These are phyloP conservation scores for Yarrowia divulgata DNA, from an alignment of 805 yeast species.

Conservation along the genomic window DNA sequence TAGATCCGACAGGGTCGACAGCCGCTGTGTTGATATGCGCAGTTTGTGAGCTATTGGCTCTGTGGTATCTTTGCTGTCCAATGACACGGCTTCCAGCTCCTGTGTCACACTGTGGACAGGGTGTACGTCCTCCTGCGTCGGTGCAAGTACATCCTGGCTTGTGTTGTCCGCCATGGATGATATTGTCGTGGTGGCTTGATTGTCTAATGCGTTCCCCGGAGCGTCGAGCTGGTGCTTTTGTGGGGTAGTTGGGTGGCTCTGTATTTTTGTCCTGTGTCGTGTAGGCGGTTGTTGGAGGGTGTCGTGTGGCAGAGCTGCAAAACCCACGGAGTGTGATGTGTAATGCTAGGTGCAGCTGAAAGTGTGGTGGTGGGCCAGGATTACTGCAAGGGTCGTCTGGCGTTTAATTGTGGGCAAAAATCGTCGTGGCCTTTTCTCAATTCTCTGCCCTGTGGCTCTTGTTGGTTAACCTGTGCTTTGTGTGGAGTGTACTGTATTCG, in stretches of 20 bases:
- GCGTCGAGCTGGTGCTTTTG: conserved; percentile 4
- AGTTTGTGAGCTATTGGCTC: conserved; percentile 36
- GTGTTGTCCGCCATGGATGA: conserved; percentile 19
- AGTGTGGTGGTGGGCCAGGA: background rate
- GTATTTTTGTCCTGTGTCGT: background rate
- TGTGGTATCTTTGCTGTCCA: conserved; percentile 31
- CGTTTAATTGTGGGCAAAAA: background rate
- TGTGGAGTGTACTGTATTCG: conserved; percentile 22
- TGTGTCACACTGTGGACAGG: conserved; percentile 24
- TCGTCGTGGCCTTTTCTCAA: background rate
- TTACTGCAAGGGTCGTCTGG: background rate
- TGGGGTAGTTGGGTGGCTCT: conserved; percentile 10
- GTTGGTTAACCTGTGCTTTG: background rate
- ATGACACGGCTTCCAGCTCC: conserved; percentile 12
- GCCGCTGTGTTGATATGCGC: conserved; percentile 35
- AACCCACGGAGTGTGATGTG: conserved; percentile 5
- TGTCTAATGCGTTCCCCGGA: background rate
- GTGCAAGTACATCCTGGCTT: conserved; percentile 14
- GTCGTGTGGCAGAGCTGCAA: conserved; percentile 31
- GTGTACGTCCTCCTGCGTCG: conserved; percentile 23
- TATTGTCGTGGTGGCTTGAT: background rate
- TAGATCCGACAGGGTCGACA: conserved; percentile 32
- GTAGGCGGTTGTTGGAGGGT: background rate
- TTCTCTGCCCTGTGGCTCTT: no score
- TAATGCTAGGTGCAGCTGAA: background rate